Evolutionary conservation across 495 filamentous ascomycete genomes (phyloP).

Genomic region (Hypoxylon fragiforme): DNA sequence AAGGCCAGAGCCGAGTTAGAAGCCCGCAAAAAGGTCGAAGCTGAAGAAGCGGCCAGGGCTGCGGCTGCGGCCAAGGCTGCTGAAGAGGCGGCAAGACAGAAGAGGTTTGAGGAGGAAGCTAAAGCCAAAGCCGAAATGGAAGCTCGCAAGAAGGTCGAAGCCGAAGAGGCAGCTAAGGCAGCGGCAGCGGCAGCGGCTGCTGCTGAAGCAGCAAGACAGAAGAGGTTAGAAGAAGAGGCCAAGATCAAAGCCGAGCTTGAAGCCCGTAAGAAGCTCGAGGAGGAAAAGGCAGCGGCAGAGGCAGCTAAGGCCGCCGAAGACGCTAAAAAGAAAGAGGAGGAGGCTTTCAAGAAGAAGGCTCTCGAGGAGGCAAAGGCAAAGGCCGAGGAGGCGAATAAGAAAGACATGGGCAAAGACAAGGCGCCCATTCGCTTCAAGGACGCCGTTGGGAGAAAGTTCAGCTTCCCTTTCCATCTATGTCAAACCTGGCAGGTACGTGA

Average conservation of each 20-base stretch:
- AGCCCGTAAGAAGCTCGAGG: constrained; percentile 46
- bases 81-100: constrained; percentile 28
- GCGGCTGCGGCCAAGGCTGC: constrained; percentile 28
- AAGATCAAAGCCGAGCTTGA: constrained; percentile 51
- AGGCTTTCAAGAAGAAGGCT: constrained; percentile 49
- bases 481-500: constrained; percentile 74
- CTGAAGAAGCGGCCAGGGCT: constrained; percentile 36
- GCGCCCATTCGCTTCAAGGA: constrained; percentile 80
- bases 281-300: constrained; percentile 37
- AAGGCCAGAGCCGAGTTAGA: constrained; percentile 37
- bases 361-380: constrained; percentile 51
- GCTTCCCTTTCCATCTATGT: constrained; percentile 79
- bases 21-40: constrained; percentile 39
- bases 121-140: constrained; percentile 38
- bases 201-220: constrained; percentile 28
- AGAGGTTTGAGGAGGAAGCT: constrained; percentile 38
- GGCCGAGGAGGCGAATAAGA: constrained; percentile 56
- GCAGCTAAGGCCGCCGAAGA: constrained; percentile 39
- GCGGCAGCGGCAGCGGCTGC: constrained; percentile 28
- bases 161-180: constrained; percentile 35
- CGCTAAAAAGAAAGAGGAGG: constrained; percentile 46
- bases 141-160: constrained; percentile 39
- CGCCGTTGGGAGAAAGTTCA: constrained; percentile 83
- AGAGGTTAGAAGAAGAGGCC: constrained; percentile 39
- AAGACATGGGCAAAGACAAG: constrained; percentile 48